phyloP scores from a whole-genome alignment of 192 early-diverging fungal species.

The Linnemannia elongata region DNA sequence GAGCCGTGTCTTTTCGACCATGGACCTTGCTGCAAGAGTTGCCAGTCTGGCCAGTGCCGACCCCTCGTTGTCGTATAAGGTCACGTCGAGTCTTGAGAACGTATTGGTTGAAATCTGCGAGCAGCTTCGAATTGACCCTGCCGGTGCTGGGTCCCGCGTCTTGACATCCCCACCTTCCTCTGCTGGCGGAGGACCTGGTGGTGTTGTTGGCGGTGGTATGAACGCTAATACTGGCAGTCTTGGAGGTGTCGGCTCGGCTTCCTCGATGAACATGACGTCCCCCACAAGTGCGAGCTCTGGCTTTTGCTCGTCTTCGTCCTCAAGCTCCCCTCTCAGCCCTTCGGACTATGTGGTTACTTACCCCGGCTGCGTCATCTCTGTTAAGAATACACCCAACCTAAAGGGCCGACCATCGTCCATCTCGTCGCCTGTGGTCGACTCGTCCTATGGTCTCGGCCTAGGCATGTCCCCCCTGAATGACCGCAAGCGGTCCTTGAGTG shows the following conservation, averaged over 20 bases:
- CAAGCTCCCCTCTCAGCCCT: slow-evolving; percentile 28
- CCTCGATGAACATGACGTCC: slow-evolving; percentile 42
- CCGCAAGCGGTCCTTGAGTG: slow-evolving; percentile 49
- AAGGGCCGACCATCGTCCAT: slow-evolving; percentile 48
- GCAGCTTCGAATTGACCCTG: slow-evolving; percentile 50
- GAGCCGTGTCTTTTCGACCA: slow-evolving; percentile 57
- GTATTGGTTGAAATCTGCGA: slow-evolving; percentile 49
- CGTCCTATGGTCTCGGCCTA: slow-evolving; percentile 43
- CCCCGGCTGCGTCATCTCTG: slow-evolving; percentile 54
- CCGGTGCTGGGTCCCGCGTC: slow-evolving; percentile 35
- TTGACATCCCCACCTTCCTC: slow-evolving; percentile 43
- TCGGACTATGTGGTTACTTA: slow-evolving; percentile 51
- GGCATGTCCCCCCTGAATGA: slow-evolving; percentile 48
- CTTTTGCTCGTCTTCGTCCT: slow-evolving; percentile 25
- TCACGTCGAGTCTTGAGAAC: slow-evolving; percentile 39
- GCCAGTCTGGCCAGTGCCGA: slow-evolving; percentile 53
- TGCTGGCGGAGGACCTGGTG: slow-evolving; percentile 42
- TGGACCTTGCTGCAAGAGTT: slow-evolving; percentile 62
- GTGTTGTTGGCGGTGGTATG: slow-evolving; percentile 2
- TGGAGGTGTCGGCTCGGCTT: not conserved
- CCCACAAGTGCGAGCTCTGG: slow-evolving; percentile 36
- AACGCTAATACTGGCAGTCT: not conserved
- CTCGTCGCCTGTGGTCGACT: slow-evolving; percentile 36
- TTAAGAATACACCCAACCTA: slow-evolving; percentile 55
- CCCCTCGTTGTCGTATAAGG: slow-evolving; percentile 34